phyloP scores from a whole-genome alignment of 768 basidiomycete genomes.

The Neoboletus brunneissimus region DNA sequence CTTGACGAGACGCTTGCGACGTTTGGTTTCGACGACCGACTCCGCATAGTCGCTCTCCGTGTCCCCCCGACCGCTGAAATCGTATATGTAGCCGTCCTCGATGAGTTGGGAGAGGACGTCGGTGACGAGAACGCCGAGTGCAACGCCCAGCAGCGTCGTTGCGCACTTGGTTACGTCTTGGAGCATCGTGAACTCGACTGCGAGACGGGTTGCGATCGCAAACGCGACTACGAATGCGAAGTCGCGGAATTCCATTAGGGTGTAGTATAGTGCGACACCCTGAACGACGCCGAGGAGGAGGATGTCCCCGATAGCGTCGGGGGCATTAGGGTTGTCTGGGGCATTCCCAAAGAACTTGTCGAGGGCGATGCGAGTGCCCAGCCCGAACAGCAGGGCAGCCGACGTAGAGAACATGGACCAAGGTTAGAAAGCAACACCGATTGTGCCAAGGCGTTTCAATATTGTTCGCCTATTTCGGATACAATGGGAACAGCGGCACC shows the following conservation, averaged over 20 bases:
- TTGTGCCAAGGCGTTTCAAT: constrained; percentile 12
- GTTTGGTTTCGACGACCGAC: constrained; percentile 16
- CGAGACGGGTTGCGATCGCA: constrained; percentile 58
- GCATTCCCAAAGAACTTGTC: constrained; percentile 51
- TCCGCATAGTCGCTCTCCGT: constrained; percentile 20
- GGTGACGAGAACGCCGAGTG: constrained; percentile 65
- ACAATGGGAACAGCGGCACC: constrained; percentile 14
- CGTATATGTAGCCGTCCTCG: constrained; percentile 44
- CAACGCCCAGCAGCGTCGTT: constrained; percentile 63
- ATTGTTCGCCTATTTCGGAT: constrained; percentile 21
- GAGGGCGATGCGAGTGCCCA: constrained; percentile 69
- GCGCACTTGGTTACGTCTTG: constrained; percentile 55
- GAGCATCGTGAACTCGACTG: constrained; percentile 55
- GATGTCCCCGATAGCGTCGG: constrained; percentile 49
- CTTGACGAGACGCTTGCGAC: constrained; percentile 46
- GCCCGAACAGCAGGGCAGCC: constrained; percentile 68
- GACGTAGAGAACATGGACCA: constrained; percentile 50
- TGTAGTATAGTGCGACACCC: constrained; percentile 70
- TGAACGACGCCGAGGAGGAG: constrained; percentile 73
- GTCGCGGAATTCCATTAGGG: constrained; percentile 51
- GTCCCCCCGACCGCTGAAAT: constrained; percentile 22
- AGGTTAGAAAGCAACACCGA: constrained; percentile 21
- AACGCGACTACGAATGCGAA: constrained; percentile 56
- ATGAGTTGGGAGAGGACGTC: constrained; percentile 68
- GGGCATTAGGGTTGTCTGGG: constrained; percentile 30